Base-by-base conservation (phyloP, 2,329 filamentous ascomycete species). In the Dothideomycetidae sp. region DNA sequence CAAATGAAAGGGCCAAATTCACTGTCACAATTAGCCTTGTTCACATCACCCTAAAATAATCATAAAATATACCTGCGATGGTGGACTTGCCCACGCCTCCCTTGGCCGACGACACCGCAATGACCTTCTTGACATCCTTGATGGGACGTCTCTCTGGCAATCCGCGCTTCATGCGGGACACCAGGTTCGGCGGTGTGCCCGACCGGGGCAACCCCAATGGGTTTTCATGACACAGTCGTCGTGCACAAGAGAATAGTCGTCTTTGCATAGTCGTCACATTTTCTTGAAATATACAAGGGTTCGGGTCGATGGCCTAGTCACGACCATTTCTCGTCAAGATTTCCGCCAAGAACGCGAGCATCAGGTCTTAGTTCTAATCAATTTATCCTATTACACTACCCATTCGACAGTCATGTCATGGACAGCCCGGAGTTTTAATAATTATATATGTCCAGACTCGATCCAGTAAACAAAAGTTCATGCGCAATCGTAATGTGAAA, bases 81-180 rank as follows among this genome's bases (percentile, higher is more conserved):
- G 90, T 98, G 48, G 84, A 93, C 56, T 98, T 98, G 1, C 90
- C 90, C 1, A 98, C 90, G n/a, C 90, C 90, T 2, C 90, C 90
- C 55, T 98, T 98, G 10, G 90, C 90, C 1, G 86, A 96, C 3
- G 85, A 93, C 10, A 98, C 83, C n/a, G 86, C 85, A 42, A 98
- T 74, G n/a, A 94, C 76, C 55, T 93, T 93, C 46, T 75, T 72
- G 15, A 98, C 88, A 55, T 86, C 76, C 16, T 72, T 71, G 48
- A 98, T 93, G 48, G 73, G 76, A 46, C 83, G 73, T 51, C 80
- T 78, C 49, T 84, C 73, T 0, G 90, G 88, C 9, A 93, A 69
- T 15, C 83, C 82, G 37, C 82, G 75, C 60, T 83, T 81, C 66
- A 82, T 75, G 28, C 80, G 76, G 21, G 54, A 53, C 19, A 78